Percentiles rank a stretch among this genome's conserved stretches.
Conservation (phyloP, 1,284 basidiomycete species). For the Ganoderma sinense region DNA sequence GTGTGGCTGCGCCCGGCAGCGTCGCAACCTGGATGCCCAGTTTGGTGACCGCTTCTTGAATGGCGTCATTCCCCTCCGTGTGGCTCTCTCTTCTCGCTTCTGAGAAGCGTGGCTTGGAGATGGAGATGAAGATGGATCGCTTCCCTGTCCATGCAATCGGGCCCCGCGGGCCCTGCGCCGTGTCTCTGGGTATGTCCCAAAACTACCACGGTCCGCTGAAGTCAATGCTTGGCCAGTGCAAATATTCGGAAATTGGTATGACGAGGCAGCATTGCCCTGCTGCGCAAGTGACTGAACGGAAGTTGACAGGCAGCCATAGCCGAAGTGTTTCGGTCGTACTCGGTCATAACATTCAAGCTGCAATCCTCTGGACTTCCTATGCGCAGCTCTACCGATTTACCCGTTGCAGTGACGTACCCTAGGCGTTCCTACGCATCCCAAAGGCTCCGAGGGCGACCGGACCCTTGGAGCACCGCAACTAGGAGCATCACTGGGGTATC, state of each 20-base stretch:
- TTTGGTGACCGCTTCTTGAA: background rate
- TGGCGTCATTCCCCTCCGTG: conserved; percentile 9
- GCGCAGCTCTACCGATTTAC: background rate
- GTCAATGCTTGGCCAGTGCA: background rate
- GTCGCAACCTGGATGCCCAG: background rate
- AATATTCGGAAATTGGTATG: background rate
- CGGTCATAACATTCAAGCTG: background rate
- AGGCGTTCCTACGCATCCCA: background rate
- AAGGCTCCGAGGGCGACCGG: background rate
- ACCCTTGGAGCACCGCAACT: background rate
- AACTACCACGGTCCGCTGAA: background rate
- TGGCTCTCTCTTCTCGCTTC: conserved; percentile 1
- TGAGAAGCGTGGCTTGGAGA: background rate
- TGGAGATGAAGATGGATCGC: background rate
- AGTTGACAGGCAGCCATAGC: background rate
- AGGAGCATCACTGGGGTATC: background rate
- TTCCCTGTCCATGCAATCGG: background rate
- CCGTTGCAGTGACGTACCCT: background rate
- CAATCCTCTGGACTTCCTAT: background rate
- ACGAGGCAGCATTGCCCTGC: background rate
- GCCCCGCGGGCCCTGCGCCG: background rate
- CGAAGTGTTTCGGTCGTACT: background rate
- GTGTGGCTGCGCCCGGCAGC: background rate
- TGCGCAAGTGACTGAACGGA: background rate
- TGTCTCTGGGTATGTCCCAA: background rate